Evolutionary conservation across 768 basidiomycete species (phyloP), one percentile per base, ranked within the genome.

Genomic region (Pleurotus djamor): DNA sequence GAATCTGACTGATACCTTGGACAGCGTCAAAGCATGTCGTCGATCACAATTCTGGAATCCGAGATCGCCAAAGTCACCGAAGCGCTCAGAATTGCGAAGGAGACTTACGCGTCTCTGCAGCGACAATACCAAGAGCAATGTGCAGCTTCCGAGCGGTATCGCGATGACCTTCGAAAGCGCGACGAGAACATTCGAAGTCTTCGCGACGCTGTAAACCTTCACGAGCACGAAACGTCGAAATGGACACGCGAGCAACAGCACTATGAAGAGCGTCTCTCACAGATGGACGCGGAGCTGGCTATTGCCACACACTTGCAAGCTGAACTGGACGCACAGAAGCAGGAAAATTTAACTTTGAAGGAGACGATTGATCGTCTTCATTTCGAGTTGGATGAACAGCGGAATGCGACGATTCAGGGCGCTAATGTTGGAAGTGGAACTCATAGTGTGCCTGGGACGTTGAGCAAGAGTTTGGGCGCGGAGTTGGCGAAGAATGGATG

Each of bases 311-410:
- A 86, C 65, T 87, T 89, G 0, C 87, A 92, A 56, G 82, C 78
- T 0, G 83, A 86, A 60, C 81, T 97, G 37, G 93, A 96, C 60
- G 88, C 91, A 65, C 96, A 98, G 77, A 97, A 97, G 76, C 92
- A 94, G 66, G 93, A 96, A 78, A 98, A 97, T 67, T 69, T 96
- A 64, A 74, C 93, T 67, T 79, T 98, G 61, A 96, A 96, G 69
- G 96, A 98, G 79, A 97, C 95, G 2, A 98, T 98, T 64, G 95
- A 97, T 69, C 83, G 94, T 49, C 88, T 97, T 84, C 82, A 92
- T 35, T 96, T 89, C 63, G 96, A 98, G 66, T 85, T 98, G 81
- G 95, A 98, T 65, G 94, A 96, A 72, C 84, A 96, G 79, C 81
- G 94, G 43, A 74, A 71, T 49, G 75, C 77, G 4, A 69, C 74